Evolutionary conservation across 352 stramenopile species (phyloP), one percentile per base, ranked within the genome.

Genomic region (Phytopythium sindhum): DNA sequence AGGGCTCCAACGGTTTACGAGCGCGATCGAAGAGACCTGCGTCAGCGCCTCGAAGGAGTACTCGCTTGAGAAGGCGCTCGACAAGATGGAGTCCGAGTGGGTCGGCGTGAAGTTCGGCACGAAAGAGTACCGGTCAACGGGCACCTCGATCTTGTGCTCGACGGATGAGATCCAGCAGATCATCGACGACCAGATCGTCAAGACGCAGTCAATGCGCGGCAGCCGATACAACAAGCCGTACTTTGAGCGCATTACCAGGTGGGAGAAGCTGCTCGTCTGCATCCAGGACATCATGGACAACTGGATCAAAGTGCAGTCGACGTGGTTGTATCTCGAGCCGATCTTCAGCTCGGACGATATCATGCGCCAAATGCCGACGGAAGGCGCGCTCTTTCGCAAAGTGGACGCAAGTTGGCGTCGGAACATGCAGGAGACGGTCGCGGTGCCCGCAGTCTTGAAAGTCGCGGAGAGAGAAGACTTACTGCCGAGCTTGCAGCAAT

Each of bases 121-220:
- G 12, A 97, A 97, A 66, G 85, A 92, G 52, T 98, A 98, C 70
- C 96, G 96, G 35, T 77, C 96, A 14, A 97, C 91, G 2, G 93
- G 91, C n/a, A 98, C 93, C 10, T 98, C 79, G 8, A 96, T 98
- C 37, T 62, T 96, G 55, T 93, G 81, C 35, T 83, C 76, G 5
- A 91, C 82, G 0, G 89, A 97, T 61, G 93, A 98, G 56, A 96
- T 98, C 67, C 88, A 98, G 61, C 85, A 95, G 61, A 90, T 98
- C 62, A 91, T 98, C 23, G 91, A 98, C 57, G 94, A 98, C 68
- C 94, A 98, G 73, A 97, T 98, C 47, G 91, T 98, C 28, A 98
- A 98, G 75, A 97, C 91, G 0, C 93, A 98, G 73, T 97, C 93
- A 21, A 98, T 98, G 92, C 84, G 91, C 31, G 92, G 93, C 3